These are phyloP conservation scores for Tricholoma flavovirens DNA, from an alignment of 768 basidiomycete species.

Conservation along the genomic window DNA sequence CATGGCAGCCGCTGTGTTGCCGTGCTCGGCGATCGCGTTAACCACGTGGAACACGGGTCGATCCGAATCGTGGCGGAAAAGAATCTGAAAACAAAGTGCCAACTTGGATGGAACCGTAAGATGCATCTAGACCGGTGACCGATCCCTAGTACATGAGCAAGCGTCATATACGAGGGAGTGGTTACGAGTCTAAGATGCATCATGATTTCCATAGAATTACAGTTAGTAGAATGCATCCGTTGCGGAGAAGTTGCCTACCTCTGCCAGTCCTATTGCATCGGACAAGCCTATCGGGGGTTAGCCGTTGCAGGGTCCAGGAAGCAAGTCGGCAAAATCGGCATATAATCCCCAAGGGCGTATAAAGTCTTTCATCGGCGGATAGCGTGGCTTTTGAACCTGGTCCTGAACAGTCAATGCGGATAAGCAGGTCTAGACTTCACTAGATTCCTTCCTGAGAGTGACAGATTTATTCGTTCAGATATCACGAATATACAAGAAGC, in stretches of 20 bases:
- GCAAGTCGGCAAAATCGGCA: neutral
- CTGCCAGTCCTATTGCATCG: neutral
- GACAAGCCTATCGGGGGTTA: neutral
- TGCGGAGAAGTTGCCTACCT: neutral
- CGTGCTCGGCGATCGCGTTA: neutral
- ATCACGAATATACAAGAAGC: neutral
- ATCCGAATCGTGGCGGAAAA: neutral
- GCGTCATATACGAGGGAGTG: too few relatives aligned
- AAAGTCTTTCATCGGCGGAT: neutral
- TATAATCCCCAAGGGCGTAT: neutral
- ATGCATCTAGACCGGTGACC: too few relatives aligned
- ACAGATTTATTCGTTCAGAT: neutral
- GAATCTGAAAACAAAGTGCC: neutral
- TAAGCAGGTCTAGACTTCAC: neutral
- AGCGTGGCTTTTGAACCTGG: neutral
- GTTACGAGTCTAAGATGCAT: too few relatives aligned
- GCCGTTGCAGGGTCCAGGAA: neutral
- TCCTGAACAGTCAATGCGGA: neutral
- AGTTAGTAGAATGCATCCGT: neutral
- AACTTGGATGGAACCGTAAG: neutral
- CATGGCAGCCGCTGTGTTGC: neutral
- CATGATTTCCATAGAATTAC: neutral
- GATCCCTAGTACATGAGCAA: too few relatives aligned
- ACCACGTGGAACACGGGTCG: neutral
- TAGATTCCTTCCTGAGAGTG: neutral